A percentile compares a stretch with the other conserved stretches of the same genome.
These are phyloP conservation scores for Thalia dealbata DNA, from an alignment of 176 grass and related monocot species.

Conservation along the genomic window DNA sequence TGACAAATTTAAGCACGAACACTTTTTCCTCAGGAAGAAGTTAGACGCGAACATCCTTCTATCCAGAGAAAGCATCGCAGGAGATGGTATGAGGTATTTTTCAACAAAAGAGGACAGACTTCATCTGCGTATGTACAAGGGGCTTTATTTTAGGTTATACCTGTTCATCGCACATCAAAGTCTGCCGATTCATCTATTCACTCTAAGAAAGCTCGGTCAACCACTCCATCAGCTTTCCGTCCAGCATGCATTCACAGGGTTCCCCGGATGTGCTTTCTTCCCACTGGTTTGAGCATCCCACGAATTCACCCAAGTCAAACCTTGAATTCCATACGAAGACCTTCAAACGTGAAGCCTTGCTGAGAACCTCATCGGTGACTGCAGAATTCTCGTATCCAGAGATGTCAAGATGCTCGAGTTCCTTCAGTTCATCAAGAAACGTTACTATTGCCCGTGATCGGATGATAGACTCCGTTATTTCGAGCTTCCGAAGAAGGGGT, in stretches of 20 bases:
- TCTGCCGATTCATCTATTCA: background rate
- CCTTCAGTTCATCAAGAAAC: conserved; percentile 48
- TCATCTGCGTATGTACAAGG: no score
- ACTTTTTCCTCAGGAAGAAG: no score
- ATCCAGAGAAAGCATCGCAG: no score
- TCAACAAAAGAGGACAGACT: no score
- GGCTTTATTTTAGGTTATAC: no score
- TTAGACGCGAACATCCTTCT: no score
- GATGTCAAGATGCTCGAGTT: conserved; percentile 55
- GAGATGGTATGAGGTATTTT: no score
- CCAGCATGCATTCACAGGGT: conserved; percentile 38
- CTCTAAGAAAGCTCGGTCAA: conserved; percentile 28
- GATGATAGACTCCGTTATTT: conserved; percentile 44
- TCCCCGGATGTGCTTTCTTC: conserved; percentile 27
- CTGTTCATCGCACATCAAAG: background rate
- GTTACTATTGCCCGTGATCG: conserved; percentile 27
- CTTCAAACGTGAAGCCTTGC: conserved; percentile 45
- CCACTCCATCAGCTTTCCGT: conserved; percentile 50
- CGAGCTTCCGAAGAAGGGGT: conserved; percentile 44
- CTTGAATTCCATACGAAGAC: conserved; percentile 53
- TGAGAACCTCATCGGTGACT: conserved; percentile 34
- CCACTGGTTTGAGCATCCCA: conserved; percentile 35
- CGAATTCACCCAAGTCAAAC: conserved; percentile 51
- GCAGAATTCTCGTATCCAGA: conserved; percentile 49
- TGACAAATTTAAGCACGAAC: no score